phyloP scores from a whole-genome alignment of 2,329 filamentous ascomycete genomes.

The Sporothrix pseudoabietina region DNA sequence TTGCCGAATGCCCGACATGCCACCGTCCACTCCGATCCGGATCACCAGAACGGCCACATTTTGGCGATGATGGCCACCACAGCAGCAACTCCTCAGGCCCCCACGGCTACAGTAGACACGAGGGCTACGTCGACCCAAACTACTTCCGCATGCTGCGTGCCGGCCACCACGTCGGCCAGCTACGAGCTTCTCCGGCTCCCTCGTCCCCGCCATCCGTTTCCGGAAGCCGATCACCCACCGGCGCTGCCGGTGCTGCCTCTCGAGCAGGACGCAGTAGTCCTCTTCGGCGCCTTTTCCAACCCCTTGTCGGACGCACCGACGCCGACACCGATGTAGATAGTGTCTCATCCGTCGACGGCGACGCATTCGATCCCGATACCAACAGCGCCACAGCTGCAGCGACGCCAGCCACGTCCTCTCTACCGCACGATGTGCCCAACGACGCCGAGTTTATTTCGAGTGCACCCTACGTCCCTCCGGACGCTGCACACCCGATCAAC shows the following conservation, averaged over 20 bases:
- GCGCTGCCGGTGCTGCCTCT: background rate
- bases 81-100: constrained; percentile 1
- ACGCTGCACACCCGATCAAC: constrained; percentile 68
- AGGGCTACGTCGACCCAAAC: constrained; percentile 81
- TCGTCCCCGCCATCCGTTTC: constrained; percentile 7
- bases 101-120: constrained; percentile 44
- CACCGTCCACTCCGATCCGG: constrained; percentile 65
- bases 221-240: background rate
- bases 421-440: background rate
- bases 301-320: constrained; percentile 38
- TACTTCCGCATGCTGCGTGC: constrained; percentile 92
- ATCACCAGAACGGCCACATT: constrained; percentile 53
- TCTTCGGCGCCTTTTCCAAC: constrained; percentile 56
- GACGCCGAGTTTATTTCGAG: constrained; percentile 57
- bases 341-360: background rate
- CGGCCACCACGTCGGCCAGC: constrained; percentile 47
- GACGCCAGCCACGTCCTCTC: background rate
- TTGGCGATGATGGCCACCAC: constrained; percentile 43
- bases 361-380: constrained; percentile 20
- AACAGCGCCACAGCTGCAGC: constrained; percentile 35
- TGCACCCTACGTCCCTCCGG: constrained; percentile 42
- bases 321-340: constrained; percentile 33
- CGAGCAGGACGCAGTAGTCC: constrained; percentile 44
- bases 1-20: constrained; percentile 88
- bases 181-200: constrained; percentile 43